Conservation (phyloP, 108 stramenopile species). For the Cyclotella atomus region DNA sequence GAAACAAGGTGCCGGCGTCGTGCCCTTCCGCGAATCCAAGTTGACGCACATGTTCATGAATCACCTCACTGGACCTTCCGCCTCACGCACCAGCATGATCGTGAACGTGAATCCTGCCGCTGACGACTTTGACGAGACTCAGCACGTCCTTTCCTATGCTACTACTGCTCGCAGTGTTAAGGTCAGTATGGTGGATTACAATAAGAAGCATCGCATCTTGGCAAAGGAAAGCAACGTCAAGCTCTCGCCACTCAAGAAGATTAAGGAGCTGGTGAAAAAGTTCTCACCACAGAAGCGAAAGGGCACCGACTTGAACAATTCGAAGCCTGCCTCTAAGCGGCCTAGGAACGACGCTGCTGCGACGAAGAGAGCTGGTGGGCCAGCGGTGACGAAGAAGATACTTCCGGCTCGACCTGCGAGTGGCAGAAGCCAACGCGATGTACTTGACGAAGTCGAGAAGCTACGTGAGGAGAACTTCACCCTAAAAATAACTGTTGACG, state of each 20-base stretch:
- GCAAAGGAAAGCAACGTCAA: slow-evolving; percentile 53
- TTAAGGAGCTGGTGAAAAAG: slow-evolving; percentile 40
- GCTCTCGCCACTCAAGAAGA: slow-evolving; percentile 32
- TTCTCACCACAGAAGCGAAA: slow-evolving; percentile 57
- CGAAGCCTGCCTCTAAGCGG: slow-evolving; percentile 30
- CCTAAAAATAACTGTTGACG: slow-evolving; percentile 36
- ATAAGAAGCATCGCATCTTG: slow-evolving; percentile 54
- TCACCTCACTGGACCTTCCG: slow-evolving; percentile 79
- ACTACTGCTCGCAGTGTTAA: slow-evolving; percentile 75
- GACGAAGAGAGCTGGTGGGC: neutral
- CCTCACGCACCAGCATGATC: slow-evolving; percentile 86
- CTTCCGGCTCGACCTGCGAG: neutral
- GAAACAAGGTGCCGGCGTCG: slow-evolving; percentile 39
- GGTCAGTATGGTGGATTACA: slow-evolving; percentile 61
- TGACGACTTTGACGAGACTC: slow-evolving; percentile 93
- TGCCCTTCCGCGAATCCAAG: slow-evolving; percentile 97
- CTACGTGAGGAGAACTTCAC: slow-evolving; percentile 45
- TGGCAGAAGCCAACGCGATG: slow-evolving; percentile 5
- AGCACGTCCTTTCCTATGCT: slow-evolving; percentile 90
- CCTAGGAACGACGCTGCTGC: slow-evolving; percentile 27
- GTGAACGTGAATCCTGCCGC: slow-evolving; percentile 90
- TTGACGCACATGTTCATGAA: slow-evolving; percentile 97
- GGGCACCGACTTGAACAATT: slow-evolving; percentile 17
- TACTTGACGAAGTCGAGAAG: slow-evolving; percentile 39
- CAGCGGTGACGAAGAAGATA: slow-evolving; percentile 3